Evolutionary conservation across 2,329 filamentous ascomycete genomes (phyloP), one percentile per base, ranked within the genome.

Genomic region (Pestalotiopsis sp.): DNA sequence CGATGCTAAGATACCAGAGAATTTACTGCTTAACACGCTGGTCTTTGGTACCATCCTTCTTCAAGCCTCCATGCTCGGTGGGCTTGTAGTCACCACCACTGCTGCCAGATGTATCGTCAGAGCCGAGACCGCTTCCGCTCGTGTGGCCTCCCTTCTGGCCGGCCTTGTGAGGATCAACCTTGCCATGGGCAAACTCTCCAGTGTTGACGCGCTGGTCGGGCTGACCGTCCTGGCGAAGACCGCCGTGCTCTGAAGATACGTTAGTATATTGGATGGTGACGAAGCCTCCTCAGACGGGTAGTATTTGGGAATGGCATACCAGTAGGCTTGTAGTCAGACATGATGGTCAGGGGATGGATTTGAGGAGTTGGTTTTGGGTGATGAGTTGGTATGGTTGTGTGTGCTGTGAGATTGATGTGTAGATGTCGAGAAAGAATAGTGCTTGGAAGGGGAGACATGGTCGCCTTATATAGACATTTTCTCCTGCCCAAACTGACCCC

Each of bases 151-250:
- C 81, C 72, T 81, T 72, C 73, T 78, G 78, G 39, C 81, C 81
- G 67, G 81, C 81, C 72, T 82, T 76, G 57, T 75, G 72, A 31
- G 81, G 80, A 69, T 83, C 80, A 31, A 83, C 80, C 69, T 82
- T 80, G 69, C 80, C 80, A 20, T 79, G 77, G 66, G 80, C 80
- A 67, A 82, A 82, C 72, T 81, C 77, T 66, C 80, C 80, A 68
- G 80, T 82, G 66, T 77, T 78, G 64, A 83, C 80, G 69, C 81
- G 78, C 73, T 79, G 75, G 71, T 83, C 81, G 66, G 79, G 79
- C 65, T 79, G 78, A 65, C 81, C 80, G 72, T 83, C 81, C 73
- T 82, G 75, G 72, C 79, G 80, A 69, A 82, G 78, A 69, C 81
- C 81, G 72, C 76, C 78, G 73, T 83, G 80, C 76, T 83, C 80